phyloP scores from a whole-genome alignment of 164 flowering plant genomes.

The Kingdonia uniflora region DNA sequence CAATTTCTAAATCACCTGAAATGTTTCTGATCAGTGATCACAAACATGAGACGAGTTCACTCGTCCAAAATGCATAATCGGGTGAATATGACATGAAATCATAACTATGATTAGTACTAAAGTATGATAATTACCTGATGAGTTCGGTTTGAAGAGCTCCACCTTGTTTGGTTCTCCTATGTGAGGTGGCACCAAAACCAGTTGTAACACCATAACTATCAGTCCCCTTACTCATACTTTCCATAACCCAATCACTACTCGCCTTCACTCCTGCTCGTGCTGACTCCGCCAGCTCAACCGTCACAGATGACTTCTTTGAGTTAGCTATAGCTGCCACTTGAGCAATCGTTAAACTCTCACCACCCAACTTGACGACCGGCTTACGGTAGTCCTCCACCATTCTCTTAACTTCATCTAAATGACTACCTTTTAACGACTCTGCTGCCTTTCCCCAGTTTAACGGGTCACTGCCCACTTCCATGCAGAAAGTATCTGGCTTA shows the following conservation, averaged over 20 bases:
- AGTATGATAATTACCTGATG: slow-evolving; percentile 14
- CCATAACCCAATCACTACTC: slow-evolving; percentile 41
- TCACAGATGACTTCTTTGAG: slow-evolving; percentile 19
- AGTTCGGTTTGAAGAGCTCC: slow-evolving; percentile 44
- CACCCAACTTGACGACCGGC: slow-evolving; percentile 27
- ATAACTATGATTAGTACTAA: too few relatives aligned
- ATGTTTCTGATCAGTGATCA: too few relatives aligned
- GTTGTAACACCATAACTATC: slow-evolving; percentile 47
- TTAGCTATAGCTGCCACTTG: slow-evolving; percentile 42
- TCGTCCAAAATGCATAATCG: too few relatives aligned
- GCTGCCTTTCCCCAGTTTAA: slow-evolving; percentile 43
- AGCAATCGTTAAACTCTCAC: slow-evolving; percentile 35
- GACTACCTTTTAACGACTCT: slow-evolving; percentile 23
- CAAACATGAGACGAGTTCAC: too few relatives aligned
- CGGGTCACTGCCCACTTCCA: slow-evolving; percentile 3
- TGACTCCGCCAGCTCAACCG: slow-evolving; percentile 20
- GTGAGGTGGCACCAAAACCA: slow-evolving; percentile 48
- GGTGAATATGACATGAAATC: too few relatives aligned
- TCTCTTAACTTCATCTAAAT: slow-evolving; percentile 33
- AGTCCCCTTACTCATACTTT: slow-evolving; percentile 26
- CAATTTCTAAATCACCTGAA: too few relatives aligned
- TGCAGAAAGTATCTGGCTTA: not conserved
- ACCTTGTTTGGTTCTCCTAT: slow-evolving; percentile 29
- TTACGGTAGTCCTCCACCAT: slow-evolving; percentile 32
- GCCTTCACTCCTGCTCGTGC: slow-evolving; percentile 28